phyloP scores from a whole-genome alignment of 202 grass and related monocot species.

The Schoenoplectus tabernaemontani region DNA sequence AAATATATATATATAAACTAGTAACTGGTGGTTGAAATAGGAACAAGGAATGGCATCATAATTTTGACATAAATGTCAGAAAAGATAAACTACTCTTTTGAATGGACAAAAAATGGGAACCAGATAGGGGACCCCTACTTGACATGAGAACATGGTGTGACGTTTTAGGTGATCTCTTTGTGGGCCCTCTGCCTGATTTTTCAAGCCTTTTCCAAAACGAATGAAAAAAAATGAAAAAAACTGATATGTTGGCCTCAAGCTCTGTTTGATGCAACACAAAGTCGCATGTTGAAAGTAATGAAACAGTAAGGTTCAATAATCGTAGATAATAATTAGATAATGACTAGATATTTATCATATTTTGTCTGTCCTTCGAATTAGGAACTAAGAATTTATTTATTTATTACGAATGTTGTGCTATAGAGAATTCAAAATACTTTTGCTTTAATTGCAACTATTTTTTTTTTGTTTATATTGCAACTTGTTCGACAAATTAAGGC shows the following conservation, averaged over 20 bases:
- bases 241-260: too few species aligned
- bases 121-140: neutral
- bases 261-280: too few species aligned
- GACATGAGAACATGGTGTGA: slow-evolving; percentile 4
- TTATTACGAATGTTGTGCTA: too few species aligned
- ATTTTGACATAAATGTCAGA: neutral
- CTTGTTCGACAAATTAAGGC: neutral
- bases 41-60: neutral
- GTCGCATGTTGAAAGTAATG: too few species aligned
- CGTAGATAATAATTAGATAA: neutral
- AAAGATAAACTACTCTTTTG: neutral
- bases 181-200: neutral
- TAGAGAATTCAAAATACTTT: neutral
- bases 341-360: neutral
- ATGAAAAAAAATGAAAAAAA: too few species aligned
- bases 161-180: neutral
- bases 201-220: too few species aligned
- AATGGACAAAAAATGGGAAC: neutral
- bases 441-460: neutral
- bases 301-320: too few species aligned
- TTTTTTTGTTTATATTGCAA: neutral
- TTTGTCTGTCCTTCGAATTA: too few species aligned
- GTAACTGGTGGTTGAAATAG: neutral
- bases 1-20: too few species aligned
- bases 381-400: too few species aligned